Evolutionary conservation across 306 rosid species (phyloP).

Genomic region (Alnus rubra): DNA sequence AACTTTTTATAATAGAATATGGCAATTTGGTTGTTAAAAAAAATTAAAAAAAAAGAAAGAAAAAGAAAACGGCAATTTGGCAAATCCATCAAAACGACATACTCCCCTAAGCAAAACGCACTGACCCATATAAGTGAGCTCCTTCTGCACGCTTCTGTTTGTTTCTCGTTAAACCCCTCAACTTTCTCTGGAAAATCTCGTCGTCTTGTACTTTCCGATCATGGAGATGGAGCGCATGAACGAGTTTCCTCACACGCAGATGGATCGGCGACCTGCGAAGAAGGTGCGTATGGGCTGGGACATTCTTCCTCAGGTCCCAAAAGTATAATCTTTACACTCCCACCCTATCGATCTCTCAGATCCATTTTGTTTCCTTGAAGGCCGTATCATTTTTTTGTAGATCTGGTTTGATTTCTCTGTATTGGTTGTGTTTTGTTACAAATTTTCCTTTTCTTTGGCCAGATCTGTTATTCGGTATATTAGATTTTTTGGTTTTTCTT

Average conservation of each 20-base stretch:
- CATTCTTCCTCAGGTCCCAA: constrained; percentile 69
- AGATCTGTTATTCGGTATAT: not conserved
- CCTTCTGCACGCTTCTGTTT: not conserved
- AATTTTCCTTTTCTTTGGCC: not conserved
- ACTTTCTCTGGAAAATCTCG: not conserved
- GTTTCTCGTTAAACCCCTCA: not conserved
- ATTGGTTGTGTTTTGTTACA: constrained; percentile 27
- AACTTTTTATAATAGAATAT: no score
- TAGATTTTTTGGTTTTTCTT: not conserved
- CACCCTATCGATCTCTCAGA: constrained; percentile 14
- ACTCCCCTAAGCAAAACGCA: no score
- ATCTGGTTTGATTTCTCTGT: constrained; percentile 14
- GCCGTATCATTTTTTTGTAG: not conserved
- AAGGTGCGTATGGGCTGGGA: constrained; percentile 97
- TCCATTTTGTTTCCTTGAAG: constrained; percentile 34
- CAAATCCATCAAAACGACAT: no score
- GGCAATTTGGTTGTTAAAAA: no score
- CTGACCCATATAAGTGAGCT: no score
- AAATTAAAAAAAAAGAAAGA: no score
- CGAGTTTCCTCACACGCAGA: constrained; percentile 76
- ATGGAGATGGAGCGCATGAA: constrained; percentile 93
- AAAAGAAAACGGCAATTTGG: no score
- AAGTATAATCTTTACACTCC: constrained; percentile 50
- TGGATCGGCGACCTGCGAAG: constrained; percentile 95
- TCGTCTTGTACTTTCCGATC: not conserved